Percentiles rank a stretch among this genome's conserved stretches.
Conservation (phyloP, 257 asterid species). For the Solanum chiquidenum region DNA sequence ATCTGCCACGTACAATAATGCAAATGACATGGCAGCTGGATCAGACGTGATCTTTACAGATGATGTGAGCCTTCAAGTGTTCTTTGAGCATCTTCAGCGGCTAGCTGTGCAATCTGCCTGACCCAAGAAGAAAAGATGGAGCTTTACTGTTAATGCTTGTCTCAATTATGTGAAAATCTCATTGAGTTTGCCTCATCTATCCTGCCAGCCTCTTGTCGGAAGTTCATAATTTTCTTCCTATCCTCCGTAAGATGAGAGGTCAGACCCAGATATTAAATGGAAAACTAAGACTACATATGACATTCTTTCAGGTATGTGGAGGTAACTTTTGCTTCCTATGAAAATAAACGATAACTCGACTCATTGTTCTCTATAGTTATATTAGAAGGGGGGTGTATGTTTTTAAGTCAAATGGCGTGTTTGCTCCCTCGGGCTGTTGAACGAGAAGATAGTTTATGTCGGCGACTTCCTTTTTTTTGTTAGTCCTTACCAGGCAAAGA, state of each 20-base stretch:
- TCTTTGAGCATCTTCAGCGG: slow-evolving; percentile 90
- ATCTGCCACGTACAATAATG: slow-evolving; percentile 83
- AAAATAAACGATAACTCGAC: background rate
- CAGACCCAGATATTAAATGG: slow-evolving; percentile 2
- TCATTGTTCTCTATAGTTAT: background rate
- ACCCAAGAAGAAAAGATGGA: background rate
- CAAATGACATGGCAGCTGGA: slow-evolving; percentile 77
- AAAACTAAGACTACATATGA: background rate
- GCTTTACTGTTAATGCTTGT: background rate
- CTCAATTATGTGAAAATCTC: background rate
- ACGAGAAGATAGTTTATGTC: background rate
- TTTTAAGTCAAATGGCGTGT: background rate
- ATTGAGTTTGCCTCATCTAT: background rate
- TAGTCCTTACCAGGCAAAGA: background rate
- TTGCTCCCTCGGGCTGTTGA: background rate
- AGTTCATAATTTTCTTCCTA: background rate
- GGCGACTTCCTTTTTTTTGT: background rate
- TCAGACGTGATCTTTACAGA: slow-evolving; percentile 89
- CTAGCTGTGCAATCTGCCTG: slow-evolving; percentile 89
- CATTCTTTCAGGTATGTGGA: slow-evolving; percentile 12
- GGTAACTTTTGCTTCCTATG: background rate
- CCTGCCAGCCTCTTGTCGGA: background rate
- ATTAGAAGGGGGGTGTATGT: background rate
- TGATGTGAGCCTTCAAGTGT: slow-evolving; percentile 88
- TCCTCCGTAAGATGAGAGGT: slow-evolving; percentile 7